A percentile compares a stretch with the other conserved stretches of the same genome.
Evolutionary conservation across 1,284 basidiomycete genomes (phyloP).

Genomic region (Ceratobasidium sp.): DNA sequence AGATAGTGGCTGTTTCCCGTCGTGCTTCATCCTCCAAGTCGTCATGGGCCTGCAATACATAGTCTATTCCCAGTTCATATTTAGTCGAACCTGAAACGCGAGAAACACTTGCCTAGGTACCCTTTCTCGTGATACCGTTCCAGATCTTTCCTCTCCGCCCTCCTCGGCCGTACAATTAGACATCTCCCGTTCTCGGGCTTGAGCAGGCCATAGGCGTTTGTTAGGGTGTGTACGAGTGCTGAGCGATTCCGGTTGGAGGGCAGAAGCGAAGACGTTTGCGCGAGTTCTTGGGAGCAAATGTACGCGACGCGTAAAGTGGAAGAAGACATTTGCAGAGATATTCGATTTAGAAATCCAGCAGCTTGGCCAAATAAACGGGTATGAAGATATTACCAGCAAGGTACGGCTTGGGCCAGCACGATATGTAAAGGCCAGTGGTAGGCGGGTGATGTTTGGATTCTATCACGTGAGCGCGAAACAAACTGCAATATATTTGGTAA

Average conservation of each 20-base stretch:
- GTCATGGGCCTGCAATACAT: conserved; percentile 63
- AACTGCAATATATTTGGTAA: not conserved
- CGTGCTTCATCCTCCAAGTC: conserved; percentile 46
- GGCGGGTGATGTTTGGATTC: not conserved
- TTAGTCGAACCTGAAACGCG: too few species aligned
- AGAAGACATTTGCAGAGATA: too few species aligned
- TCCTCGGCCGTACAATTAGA: conserved; percentile 63
- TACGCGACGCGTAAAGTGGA: conserved; percentile 50
- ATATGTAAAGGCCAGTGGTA: not conserved
- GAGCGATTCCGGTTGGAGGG: conserved; percentile 89
- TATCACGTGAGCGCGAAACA: conserved; percentile 13
- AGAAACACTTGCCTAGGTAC: conserved; percentile 55
- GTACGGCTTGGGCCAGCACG: too few species aligned
- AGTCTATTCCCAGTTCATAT: conserved; percentile 21
- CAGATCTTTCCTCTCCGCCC: conserved; percentile 59
- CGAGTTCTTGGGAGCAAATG: conserved; percentile 30
- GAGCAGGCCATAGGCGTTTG: conserved; percentile 68
- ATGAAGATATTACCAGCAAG: too few species aligned
- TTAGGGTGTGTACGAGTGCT: conserved; percentile 78
- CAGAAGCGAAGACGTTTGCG: conserved; percentile 71
- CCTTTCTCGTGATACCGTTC: conserved; percentile 56
- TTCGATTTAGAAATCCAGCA: too few species aligned
- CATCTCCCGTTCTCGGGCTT: conserved; percentile 54
- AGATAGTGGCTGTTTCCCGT: conserved; percentile 55
- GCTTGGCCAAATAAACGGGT: too few species aligned